phyloP scores from a whole-genome alignment of 768 basidiomycete species.

The Kwoniella dejecticola region DNA sequence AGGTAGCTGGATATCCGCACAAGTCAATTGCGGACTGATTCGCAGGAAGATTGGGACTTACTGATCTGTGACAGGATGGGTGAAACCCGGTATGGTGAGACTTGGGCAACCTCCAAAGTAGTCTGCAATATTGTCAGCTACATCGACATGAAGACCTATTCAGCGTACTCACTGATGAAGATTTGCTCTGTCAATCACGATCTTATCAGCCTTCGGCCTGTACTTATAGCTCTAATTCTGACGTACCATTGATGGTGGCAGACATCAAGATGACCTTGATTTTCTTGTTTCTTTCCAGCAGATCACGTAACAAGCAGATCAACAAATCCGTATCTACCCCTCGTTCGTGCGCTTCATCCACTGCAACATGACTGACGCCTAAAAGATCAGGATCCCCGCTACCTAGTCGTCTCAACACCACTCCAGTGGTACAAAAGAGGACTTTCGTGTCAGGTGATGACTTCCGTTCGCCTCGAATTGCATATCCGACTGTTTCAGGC shows the following conservation, averaged over 20 bases:
- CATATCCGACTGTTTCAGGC: slow-evolving; percentile 72
- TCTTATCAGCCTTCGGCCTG: background rate
- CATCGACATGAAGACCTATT: background rate
- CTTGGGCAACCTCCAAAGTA: slow-evolving; percentile 83
- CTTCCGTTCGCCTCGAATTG: slow-evolving; percentile 82
- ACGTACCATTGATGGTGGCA: slow-evolving; percentile 79
- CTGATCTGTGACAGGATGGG: slow-evolving; percentile 76
- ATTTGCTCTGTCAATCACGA: slow-evolving; percentile 33
- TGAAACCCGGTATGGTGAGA: slow-evolving; percentile 78
- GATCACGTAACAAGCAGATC: slow-evolving; percentile 76
- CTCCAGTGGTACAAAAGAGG: slow-evolving; percentile 91
- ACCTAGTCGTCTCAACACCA: slow-evolving; percentile 78
- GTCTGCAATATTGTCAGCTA: slow-evolving; percentile 54
- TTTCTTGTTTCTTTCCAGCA: slow-evolving; percentile 65
- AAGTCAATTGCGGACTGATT: background rate
- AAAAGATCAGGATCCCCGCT: slow-evolving; percentile 67
- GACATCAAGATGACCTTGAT: slow-evolving; percentile 88
- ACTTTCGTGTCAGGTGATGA: slow-evolving; percentile 69
- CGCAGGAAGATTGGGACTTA: slow-evolving; percentile 52
- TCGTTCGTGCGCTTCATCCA: slow-evolving; percentile 94
- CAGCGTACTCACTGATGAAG: slow-evolving; percentile 37
- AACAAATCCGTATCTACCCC: slow-evolving; percentile 89
- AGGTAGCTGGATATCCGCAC: slow-evolving; percentile 72
- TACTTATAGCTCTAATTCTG: background rate
- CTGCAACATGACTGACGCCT: slow-evolving; percentile 77